Percentiles rank a stretch among this genome's conserved stretches.
These are phyloP conservation scores for Pichia sp. DNA, from an alignment of 1,139 yeast genomes.

Conservation along the genomic window DNA sequence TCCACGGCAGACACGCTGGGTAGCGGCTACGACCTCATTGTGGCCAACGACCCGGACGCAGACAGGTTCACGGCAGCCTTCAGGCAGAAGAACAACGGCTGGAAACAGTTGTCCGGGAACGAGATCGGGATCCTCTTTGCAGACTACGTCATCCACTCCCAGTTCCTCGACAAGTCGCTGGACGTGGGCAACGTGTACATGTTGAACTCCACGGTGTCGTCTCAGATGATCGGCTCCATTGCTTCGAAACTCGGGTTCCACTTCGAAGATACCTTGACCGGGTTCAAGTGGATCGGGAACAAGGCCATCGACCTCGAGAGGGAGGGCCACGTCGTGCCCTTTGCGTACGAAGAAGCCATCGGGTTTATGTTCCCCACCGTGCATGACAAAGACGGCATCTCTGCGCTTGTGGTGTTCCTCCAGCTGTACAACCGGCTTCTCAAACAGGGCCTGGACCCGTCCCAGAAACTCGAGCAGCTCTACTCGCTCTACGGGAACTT, in stretches of 20 bases:
- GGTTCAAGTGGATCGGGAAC: constrained; percentile 97
- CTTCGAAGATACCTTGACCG: constrained; percentile 81
- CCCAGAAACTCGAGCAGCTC: constrained; percentile 53
- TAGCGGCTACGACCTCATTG: constrained; percentile 44
- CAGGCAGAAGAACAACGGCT: constrained; percentile 42
- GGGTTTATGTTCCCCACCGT: constrained; percentile 89
- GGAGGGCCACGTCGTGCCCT: constrained; percentile 68
- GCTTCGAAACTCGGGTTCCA: constrained; percentile 59
- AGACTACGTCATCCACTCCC: constrained; percentile 42
- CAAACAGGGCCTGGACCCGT: constrained; percentile 36
- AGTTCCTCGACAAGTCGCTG: constrained; percentile 19
- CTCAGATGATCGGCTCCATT: constrained; percentile 72
- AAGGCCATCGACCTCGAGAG: constrained; percentile 68
- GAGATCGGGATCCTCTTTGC: constrained; percentile 88
- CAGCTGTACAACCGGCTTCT: constrained; percentile 59
- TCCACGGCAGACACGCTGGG: constrained; percentile 45
- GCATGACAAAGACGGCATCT: constrained; percentile 89
- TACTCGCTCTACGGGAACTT: constrained; percentile 69
- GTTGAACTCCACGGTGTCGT: constrained; percentile 86
- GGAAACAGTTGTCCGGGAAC: constrained; percentile 87
- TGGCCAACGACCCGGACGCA: constrained; percentile 96
- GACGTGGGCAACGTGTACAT: constrained; percentile 46
- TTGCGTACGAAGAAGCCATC: constrained; percentile 93
- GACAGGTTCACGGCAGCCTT: constrained; percentile 83
- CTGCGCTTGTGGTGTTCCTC: constrained; percentile 75